Evolutionary conservation across 164 flowering plant species (phyloP), one percentile per base, ranked within the genome.

Genomic region (Aristolochia fimbriata): DNA sequence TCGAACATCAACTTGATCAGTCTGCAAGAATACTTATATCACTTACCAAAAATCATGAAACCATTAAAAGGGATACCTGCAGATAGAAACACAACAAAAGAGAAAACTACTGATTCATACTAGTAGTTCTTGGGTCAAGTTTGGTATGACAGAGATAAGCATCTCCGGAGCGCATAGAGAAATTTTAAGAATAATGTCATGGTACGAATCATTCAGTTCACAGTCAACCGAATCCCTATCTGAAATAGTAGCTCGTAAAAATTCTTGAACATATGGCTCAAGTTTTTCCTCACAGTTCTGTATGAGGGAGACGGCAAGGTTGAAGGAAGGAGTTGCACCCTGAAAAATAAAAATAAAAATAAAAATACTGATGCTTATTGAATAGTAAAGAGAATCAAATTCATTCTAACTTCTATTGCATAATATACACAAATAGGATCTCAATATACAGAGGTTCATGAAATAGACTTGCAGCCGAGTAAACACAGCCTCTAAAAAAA

Each of bases 1-100:
- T 37, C 99, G 83, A 50, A 84, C 85, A 84, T 93, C 99, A 68
- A 90, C 97, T 72, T 91, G 96, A 77, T 93, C 96, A 62, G 86
- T 75, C 99, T 93, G 70, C 71, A 73, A 53, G 62, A 19, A 53
- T 15, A 53, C 43, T 37, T 37, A 37, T 37, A 37, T 37, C 12
- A 37, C 7, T 37, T 37, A 43, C 11, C n/a, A 54, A n/a, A 62
- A 50, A 45, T 49, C 3, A 65, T 6, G 17, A 52, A 22, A 22
- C 7, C 15, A 15, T 2, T 52, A 52, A 23, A 25, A 46, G 51
- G 2, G 41, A 63, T 45, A 20, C 46, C 17, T 52, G 27, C 20
- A 51, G 58, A 22, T 4, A 62, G 20, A 27, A n/a, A 20, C 15
- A 52, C 21, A 45, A 16, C 22, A 33, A 31, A 48, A 10, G 21